phyloP scores from a whole-genome alignment of 2,329 filamentous ascomycete species.

The Monosporascus sp. region DNA sequence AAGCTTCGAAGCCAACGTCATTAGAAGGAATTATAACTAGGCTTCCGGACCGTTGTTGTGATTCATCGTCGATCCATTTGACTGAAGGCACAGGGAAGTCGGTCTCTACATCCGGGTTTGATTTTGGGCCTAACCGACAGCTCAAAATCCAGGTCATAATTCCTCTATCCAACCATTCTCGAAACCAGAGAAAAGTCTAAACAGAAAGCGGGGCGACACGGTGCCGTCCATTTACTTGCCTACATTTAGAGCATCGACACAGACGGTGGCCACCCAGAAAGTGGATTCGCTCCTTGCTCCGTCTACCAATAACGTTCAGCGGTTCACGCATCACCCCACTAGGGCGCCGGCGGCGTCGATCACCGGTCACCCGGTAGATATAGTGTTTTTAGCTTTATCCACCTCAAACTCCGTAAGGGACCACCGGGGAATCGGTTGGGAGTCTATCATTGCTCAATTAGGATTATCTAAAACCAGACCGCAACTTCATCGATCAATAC shows the following conservation, averaged over 20 bases:
- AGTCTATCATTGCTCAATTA: neutral
- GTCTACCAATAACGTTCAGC: neutral
- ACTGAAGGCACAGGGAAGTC: neutral
- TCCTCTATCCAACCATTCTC: neutral
- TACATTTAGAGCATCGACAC: neutral
- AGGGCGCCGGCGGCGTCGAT: neutral
- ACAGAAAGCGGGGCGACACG: neutral
- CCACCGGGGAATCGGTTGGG: neutral
- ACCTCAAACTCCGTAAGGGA: neutral
- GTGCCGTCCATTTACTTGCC: neutral
- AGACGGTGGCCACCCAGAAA: neutral
- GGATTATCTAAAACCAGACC: neutral
- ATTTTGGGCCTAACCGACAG: neutral
- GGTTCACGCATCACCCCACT: neutral
- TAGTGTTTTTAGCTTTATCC: neutral
- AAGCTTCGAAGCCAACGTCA: neutral
- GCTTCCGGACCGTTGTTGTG: neutral
- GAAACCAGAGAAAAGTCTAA: neutral
- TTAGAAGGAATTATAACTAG: too few species aligned
- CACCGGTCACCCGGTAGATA: neutral
- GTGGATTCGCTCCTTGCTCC: neutral
- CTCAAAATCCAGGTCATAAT: neutral
- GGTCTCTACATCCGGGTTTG: neutral
- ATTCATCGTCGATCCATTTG: neutral
- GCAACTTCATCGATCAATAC: neutral